phyloP scores from a whole-genome alignment of 805 yeast species.

The Lipomyces spencermartinsiae region DNA sequence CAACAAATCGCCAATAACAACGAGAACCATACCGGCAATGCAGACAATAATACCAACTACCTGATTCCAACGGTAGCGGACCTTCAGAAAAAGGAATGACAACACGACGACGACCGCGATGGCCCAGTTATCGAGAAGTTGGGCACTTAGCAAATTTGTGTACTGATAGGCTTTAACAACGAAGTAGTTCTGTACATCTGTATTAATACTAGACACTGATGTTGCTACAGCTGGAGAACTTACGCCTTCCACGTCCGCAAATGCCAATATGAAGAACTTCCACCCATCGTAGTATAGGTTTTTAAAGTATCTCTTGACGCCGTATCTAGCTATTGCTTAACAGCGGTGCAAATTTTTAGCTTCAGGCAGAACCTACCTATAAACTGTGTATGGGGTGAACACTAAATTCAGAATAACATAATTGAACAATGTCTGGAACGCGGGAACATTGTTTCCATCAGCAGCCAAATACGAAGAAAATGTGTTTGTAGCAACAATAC shows the following conservation, averaged over 20 bases:
- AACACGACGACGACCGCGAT: constrained; percentile 53
- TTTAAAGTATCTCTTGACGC: constrained; percentile 47
- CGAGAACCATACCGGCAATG: constrained; percentile 53
- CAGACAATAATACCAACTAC: constrained; percentile 50
- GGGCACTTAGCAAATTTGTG: constrained; percentile 53
- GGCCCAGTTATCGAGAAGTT: constrained; percentile 54
- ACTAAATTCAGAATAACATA: constrained; percentile 49
- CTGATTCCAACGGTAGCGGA: constrained; percentile 55
- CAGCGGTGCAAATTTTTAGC: neutral
- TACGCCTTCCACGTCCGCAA: constrained; percentile 54
- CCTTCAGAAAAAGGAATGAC: constrained; percentile 52
- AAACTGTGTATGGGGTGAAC: constrained; percentile 51
- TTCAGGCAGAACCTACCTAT: constrained; percentile 34
- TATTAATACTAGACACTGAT: neutral
- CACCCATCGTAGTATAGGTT: constrained; percentile 49
- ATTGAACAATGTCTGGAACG: constrained; percentile 53
- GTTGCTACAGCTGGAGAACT: neutral
- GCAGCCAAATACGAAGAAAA: constrained; percentile 51
- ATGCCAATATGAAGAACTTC: constrained; percentile 52
- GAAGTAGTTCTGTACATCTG: constrained; percentile 47
- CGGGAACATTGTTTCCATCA: constrained; percentile 52
- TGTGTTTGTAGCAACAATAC: constrained; percentile 53
- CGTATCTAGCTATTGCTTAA: constrained; percentile 38
- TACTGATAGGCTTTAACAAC: constrained; percentile 54
- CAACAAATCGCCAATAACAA: constrained; percentile 50